Evolutionary conservation across 805 yeast genomes (phyloP), one percentile per base, ranked within the genome.

Genomic region (Teunomyces aglyptinius): DNA sequence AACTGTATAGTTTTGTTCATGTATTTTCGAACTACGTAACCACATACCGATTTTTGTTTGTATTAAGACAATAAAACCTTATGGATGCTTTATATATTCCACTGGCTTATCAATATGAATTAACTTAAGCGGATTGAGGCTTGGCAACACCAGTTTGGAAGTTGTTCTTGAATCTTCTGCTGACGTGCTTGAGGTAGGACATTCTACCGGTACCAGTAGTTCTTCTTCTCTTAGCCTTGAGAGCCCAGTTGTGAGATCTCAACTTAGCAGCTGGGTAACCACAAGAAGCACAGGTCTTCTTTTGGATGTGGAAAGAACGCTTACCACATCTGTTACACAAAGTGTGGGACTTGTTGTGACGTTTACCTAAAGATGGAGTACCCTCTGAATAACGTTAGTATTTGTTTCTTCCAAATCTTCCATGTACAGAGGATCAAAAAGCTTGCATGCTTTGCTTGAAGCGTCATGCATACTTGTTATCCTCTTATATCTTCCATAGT

Each of bases 121-220:
- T 58, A 57, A 66, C 65, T 76, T 81, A 81, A 68, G 82, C 84
- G 61, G 85, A 70, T 73, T 77, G 77, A 66, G 86, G 77, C 77
- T 80, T 75, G 64, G 84, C 82, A 63, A 76, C 80, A 75, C 90
- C 89, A 67, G 96, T 73, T 78, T 89, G 97, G 97, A 94, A 94
- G 75, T 90, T 96, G 85, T 92, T 92, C 88, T 91, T 89, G 88
- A 92, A 92, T 83, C 90, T 89, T 85, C 98, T 91, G 65, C 94
- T 79, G 67, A 94, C 96, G 78, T 84, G 85, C 84, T 92, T 94
- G 78, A 94, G 85, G 90, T 92, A 83, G 76, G 91, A 82, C 95
- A 89, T 89, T 82, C 99, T 95, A 80, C 99, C 99, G 76, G 98
- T 85, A 83, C 99, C 99, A 65, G 97, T 91, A 64, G 99, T 94